Evolutionary conservation across 805 yeast genomes (phyloP).

Genomic region (Metschnikowia lochheadii): DNA sequence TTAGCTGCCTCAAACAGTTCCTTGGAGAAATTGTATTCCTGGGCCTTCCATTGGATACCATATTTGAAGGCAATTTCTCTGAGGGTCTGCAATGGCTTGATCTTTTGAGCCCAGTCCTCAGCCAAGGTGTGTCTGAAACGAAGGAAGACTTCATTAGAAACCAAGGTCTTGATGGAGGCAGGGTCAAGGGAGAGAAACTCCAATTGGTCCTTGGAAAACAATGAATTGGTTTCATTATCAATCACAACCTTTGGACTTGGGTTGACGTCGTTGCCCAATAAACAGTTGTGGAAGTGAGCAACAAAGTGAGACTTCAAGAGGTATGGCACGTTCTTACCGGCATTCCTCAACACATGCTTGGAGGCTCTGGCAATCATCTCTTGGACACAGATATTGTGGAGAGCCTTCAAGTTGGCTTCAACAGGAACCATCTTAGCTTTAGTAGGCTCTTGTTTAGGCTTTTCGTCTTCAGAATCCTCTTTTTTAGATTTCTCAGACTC

Average conservation of each 20-base stretch:
- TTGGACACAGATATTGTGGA: constrained; percentile 44
- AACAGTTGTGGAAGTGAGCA: constrained; percentile 66
- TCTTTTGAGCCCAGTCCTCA: constrained; percentile 41
- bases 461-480: too few relatives aligned
- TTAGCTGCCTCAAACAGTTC: constrained; percentile 33
- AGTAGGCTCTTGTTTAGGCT: constrained; percentile 22
- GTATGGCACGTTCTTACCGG: constrained; percentile 45
- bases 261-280: constrained; percentile 53
- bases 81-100: constrained; percentile 46
- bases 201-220: constrained; percentile 41
- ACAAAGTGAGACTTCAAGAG: constrained; percentile 56
- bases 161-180: constrained; percentile 36
- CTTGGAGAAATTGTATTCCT: constrained; percentile 45
- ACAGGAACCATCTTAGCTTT: constrained; percentile 41
- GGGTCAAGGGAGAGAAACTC: constrained; percentile 46
- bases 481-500: constrained; percentile 3
- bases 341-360: constrained; percentile 65
- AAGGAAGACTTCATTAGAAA: constrained; percentile 49
- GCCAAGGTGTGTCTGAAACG: constrained; percentile 65
- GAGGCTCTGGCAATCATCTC: constrained; percentile 80
- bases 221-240: constrained; percentile 37
- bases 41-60: constrained; percentile 81
- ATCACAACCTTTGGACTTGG: constrained; percentile 34
- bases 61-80: constrained; percentile 71
- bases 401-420: constrained; percentile 42